phyloP scores from a whole-genome alignment of 2,329 filamentous ascomycete genomes.

The Dothideomycetes sp. region DNA sequence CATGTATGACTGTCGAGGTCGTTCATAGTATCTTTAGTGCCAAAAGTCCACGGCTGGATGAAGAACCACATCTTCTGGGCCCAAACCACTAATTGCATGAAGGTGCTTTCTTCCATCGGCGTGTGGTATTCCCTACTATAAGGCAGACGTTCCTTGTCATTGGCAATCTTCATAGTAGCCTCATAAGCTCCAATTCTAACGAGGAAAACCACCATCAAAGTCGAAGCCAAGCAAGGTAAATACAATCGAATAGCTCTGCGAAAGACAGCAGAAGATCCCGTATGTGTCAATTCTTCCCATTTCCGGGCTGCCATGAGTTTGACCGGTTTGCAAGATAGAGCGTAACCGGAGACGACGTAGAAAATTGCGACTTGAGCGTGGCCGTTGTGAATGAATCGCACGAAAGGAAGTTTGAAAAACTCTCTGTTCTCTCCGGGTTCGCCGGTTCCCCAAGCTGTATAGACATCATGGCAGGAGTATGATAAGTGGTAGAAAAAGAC shows the following conservation, averaged over 20 bases:
- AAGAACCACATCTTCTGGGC: conserved; percentile 29
- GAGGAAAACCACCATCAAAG: conserved; percentile 16
- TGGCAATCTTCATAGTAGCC: conserved; percentile 13
- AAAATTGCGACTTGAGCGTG: conserved; percentile 49
- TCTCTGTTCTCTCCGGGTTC: conserved; percentile 6
- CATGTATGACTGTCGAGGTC: conserved; percentile 45
- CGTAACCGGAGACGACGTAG: conserved; percentile 55
- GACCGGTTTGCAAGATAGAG: conserved; percentile 38
- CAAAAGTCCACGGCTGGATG: conserved; percentile 8
- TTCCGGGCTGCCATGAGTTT: conserved; percentile 14
- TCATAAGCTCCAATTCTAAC: conserved; percentile 11
- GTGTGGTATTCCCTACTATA: conserved; percentile 14
- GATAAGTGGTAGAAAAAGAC: conserved; percentile 13
- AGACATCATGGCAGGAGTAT: conserved; percentile 1
- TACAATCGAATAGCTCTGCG: conserved; percentile 17
- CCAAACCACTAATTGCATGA: conserved; percentile 21
- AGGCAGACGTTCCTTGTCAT: conserved; percentile 11
- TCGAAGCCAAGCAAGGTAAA: conserved; percentile 16
- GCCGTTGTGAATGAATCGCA: conserved; percentile 43
- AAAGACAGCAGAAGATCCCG: conserved; percentile 16
- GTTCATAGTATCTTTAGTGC: neutral
- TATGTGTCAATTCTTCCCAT: conserved; percentile 24
- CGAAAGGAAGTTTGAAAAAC: conserved; percentile 42
- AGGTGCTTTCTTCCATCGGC: neutral
- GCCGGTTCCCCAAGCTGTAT: conserved; percentile 8